Evolutionary conservation across 805 yeast species (phyloP).

Genomic region (Osmozyma mogii): DNA sequence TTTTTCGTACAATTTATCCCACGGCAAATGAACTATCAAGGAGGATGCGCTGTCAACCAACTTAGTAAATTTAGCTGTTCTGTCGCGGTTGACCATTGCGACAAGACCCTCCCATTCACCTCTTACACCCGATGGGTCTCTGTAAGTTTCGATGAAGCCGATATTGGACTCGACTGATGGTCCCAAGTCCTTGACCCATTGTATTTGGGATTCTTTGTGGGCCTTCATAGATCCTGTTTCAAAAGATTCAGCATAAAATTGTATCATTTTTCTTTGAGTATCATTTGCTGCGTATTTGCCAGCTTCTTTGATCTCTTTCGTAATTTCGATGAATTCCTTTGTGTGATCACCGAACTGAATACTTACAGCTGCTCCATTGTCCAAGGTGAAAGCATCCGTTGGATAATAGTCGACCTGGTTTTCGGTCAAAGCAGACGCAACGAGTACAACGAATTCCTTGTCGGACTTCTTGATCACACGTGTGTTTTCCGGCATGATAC

Average conservation of each 20-base stretch:
- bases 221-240: constrained; percentile 77
- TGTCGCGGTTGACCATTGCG: constrained; percentile 81
- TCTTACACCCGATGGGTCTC: constrained; percentile 86
- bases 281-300: constrained; percentile 61
- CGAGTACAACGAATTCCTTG: constrained; percentile 46
- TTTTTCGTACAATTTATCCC: constrained; percentile 72
- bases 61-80: constrained; percentile 70
- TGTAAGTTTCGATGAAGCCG: constrained; percentile 87
- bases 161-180: constrained; percentile 68
- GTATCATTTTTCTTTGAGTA: constrained; percentile 60
- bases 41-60: constrained; percentile 61
- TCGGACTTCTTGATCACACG: constrained; percentile 53
- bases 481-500: constrained; percentile 73
- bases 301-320: constrained; percentile 49
- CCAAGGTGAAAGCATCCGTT: constrained; percentile 28
- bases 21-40: constrained; percentile 64
- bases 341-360: constrained; percentile 76
- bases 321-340: constrained; percentile 54
- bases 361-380: constrained; percentile 31
- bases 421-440: constrained; percentile 54
- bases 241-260: constrained; percentile 61
- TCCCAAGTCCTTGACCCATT: constrained; percentile 82
- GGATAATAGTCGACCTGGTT: constrained; percentile 51
- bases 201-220: constrained; percentile 74
- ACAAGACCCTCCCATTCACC: constrained; percentile 94